phyloP scores from a whole-genome alignment of 2,329 filamentous ascomycete species.

The Exophiala xenobiotica region DNA sequence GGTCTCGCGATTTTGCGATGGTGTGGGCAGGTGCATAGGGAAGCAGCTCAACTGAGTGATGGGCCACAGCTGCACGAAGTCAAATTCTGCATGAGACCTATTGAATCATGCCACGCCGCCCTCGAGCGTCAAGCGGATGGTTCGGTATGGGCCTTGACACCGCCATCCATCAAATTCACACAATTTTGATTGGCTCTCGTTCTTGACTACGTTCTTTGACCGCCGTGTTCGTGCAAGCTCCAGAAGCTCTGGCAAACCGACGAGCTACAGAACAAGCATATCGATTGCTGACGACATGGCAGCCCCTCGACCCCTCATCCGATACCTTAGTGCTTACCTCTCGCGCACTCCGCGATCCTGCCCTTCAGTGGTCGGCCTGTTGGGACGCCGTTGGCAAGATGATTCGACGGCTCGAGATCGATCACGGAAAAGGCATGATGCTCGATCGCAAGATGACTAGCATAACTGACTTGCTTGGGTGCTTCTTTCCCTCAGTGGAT shows the following conservation, averaged over 20 bases:
- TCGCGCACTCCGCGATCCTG: slow-evolving; percentile 5
- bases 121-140: slow-evolving; percentile 11
- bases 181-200: slow-evolving; percentile 11
- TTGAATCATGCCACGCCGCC: slow-evolving; percentile 23
- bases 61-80: slow-evolving; percentile 2
- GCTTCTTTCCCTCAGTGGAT: background rate
- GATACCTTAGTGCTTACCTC: slow-evolving; percentile 23
- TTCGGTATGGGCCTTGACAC: slow-evolving; percentile 1
- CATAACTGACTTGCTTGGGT: background rate
- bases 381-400: slow-evolving; percentile 10
- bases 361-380: slow-evolving; percentile 12
- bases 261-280: slow-evolving; percentile 8
- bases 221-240: background rate
- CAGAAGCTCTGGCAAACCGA: slow-evolving; percentile 8
- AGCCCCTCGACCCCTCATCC: slow-evolving; percentile 16
- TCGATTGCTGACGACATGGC: slow-evolving; percentile 17
- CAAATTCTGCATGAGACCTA: slow-evolving; percentile 14
- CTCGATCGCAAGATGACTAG: slow-evolving; percentile 19
- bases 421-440: slow-evolving; percentile 11
- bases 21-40: background rate
- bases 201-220: background rate
- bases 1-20: background rate
- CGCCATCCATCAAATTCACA: background rate
- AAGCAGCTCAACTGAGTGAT: background rate
- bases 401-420: slow-evolving; percentile 15